phyloP scores from a whole-genome alignment of 129 eudicot species.

The Ambrosia artemisiifolia region DNA sequence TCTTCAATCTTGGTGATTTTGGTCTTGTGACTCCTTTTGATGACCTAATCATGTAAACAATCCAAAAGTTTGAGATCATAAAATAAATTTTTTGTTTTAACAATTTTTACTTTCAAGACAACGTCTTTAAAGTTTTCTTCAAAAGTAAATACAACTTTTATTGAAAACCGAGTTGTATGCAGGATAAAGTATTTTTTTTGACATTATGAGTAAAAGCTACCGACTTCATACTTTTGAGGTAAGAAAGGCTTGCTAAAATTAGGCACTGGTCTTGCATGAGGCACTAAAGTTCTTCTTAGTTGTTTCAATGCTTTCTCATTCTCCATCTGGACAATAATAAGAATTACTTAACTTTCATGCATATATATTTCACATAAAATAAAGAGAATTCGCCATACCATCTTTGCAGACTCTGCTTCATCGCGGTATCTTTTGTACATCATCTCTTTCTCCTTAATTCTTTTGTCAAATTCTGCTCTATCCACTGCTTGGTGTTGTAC shows the following conservation, averaged over 20 bases:
- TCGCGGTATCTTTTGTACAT: constrained; percentile 86
- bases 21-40: constrained; percentile 64
- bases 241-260: constrained; percentile 68
- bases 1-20: constrained; percentile 73
- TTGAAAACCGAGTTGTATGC: too few relatives aligned
- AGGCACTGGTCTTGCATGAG: constrained; percentile 95
- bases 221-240: constrained; percentile 58
- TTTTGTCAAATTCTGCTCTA: constrained; percentile 85
- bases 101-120: neutral
- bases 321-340: constrained; percentile 52
- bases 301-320: constrained; percentile 95
- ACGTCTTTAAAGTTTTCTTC: too few relatives aligned
- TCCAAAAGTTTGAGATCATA: neutral
- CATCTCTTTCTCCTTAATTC: constrained; percentile 83
- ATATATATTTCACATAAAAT: neutral
- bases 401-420: constrained; percentile 75
- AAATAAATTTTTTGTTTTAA: neutral
- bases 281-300: constrained; percentile 80
- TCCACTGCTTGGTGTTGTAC: constrained; percentile 73
- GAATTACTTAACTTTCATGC: neutral
- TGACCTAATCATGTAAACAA: constrained; percentile 41
- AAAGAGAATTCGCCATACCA: constrained; percentile 37
- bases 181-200: too few relatives aligned
- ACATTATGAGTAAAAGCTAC: neutral
- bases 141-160: too few relatives aligned